Percentiles rank a stretch among this genome's conserved stretches.
Evolutionary conservation across 2,329 filamentous ascomycete genomes (phyloP).

Genomic region (Cladophialophora exuberans): DNA sequence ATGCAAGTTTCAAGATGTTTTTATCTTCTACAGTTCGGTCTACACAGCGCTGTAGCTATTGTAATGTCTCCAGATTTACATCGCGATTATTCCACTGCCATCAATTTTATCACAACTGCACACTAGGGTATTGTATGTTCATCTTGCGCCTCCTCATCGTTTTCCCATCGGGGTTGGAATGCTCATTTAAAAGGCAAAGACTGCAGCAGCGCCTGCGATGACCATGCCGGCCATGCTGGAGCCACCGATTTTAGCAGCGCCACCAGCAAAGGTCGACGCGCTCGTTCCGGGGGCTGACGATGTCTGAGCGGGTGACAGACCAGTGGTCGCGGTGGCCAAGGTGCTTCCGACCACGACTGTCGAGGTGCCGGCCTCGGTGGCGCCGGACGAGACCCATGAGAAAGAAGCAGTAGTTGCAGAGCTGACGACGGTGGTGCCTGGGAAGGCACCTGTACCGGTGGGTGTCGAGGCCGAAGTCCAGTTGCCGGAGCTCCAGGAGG

Average conservation of each 20-base stretch:
- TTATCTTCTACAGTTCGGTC: no score
- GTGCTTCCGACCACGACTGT: no score
- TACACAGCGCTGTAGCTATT: no score
- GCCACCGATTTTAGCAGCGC: slow-evolving; percentile 19
- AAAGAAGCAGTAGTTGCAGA: slow-evolving; percentile 6
- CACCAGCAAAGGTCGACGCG: slow-evolving; percentile 24
- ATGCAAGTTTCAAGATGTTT: no score
- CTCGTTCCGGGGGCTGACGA: slow-evolving; percentile 3
- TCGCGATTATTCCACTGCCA: no score
- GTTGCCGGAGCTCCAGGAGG: slow-evolving; percentile 10
- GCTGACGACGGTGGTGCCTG: slow-evolving; percentile 7
- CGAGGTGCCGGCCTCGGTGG: no score
- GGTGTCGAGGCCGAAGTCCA: slow-evolving; percentile 7
- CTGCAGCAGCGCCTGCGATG: slow-evolving; percentile 22
- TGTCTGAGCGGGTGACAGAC: neutral
- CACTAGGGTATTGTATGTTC: neutral
- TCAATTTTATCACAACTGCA: neutral
- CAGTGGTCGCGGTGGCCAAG: neutral
- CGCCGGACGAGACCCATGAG: no score
- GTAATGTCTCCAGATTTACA: no score
- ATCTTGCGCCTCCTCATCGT: neutral
- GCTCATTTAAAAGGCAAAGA: slow-evolving; percentile 28
- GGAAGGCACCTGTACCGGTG: no score
- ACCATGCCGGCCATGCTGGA: slow-evolving; percentile 25
- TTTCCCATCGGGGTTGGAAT: no score